Conservation (phyloP, 1,284 basidiomycete species). For the Rhodotorula sp. region DNA sequence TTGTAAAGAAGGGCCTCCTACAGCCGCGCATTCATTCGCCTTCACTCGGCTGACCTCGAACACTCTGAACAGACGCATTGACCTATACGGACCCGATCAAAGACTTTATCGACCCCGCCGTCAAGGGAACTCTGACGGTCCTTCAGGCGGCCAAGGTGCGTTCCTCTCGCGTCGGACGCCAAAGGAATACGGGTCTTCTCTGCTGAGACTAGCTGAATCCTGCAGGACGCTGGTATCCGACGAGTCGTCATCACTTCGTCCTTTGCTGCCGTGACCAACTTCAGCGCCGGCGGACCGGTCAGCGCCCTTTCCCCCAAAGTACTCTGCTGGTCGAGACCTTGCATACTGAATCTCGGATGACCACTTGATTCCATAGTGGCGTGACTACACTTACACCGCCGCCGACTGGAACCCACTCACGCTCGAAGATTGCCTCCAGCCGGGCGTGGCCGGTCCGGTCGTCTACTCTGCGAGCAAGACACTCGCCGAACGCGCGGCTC, state of each 20-base stretch:
- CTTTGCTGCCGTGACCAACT: conserved; percentile 48
- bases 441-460: conserved; percentile 38
- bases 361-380: conserved; percentile 8
- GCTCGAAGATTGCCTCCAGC: conserved; percentile 41
- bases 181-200: too few relatives aligned
- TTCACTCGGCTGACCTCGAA: conserved; percentile 1
- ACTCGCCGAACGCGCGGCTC: conserved; percentile 47
- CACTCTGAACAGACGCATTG: conserved; percentile 28
- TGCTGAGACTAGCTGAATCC: background rate
- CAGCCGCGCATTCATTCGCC: conserved; percentile 40
- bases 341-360: background rate
- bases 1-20: conserved; percentile 5
- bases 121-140: conserved; percentile 48
- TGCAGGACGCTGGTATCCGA: conserved; percentile 40
- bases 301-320: background rate
- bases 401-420: conserved; percentile 48
- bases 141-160: conserved; percentile 32
- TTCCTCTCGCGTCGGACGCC: too few relatives aligned
- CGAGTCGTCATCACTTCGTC: conserved; percentile 49
- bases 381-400: conserved; percentile 41
- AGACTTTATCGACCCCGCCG: conserved; percentile 48
- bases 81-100: conserved; percentile 45
- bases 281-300: conserved; percentile 27
- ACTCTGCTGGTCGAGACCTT: background rate
- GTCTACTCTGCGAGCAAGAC: conserved; percentile 47